phyloP scores from a whole-genome alignment of 73 alveolate species.

The Symbiodinium pilosum region DNA sequence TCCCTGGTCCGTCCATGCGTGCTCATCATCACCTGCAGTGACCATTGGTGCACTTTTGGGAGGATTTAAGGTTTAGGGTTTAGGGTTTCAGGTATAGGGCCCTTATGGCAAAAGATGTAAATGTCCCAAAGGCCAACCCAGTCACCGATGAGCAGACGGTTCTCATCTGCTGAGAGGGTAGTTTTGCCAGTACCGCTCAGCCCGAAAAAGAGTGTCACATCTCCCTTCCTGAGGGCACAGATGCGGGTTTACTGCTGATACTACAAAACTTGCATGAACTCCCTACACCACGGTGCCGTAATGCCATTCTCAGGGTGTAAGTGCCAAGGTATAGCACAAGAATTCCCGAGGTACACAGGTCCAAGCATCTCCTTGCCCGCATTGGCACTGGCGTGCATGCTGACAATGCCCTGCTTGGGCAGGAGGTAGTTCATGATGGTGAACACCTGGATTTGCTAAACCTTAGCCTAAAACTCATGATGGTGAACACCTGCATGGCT shows the following conservation, averaged over 20 bases:
- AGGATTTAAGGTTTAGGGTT: too few relatives aligned
- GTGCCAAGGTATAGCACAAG: neutral
- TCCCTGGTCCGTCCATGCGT: conserved; percentile 98
- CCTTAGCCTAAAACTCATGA: neutral
- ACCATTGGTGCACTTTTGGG: conserved; percentile 96
- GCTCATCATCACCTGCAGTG: conserved; percentile 99
- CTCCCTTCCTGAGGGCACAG: too few relatives aligned
- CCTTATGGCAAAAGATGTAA: too few relatives aligned
- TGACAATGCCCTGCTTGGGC: conserved; percentile 98
- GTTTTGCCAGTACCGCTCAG: conserved; percentile 99
- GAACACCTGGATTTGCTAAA: conserved; percentile 8
- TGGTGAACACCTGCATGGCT: neutral
- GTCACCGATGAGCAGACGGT: conserved; percentile 51
- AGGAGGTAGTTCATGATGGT: conserved; percentile 98
- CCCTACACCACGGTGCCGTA: too few relatives aligned
- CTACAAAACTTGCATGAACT: too few relatives aligned
- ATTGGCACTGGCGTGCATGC: conserved; percentile 98
- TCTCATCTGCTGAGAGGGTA: conserved; percentile 98
- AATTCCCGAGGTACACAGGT: neutral
- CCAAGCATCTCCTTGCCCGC: conserved; percentile 94
- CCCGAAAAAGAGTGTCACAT: conserved; percentile 98
- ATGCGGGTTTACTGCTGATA: too few relatives aligned
- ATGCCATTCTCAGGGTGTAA: too few relatives aligned
- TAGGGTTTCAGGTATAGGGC: too few relatives aligned
- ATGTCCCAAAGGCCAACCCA: too few relatives aligned